A percentile compares a stretch with the other conserved stretches of the same genome.
Evolutionary conservation across 2,329 filamentous ascomycete species (phyloP).

Genomic region (Pseudocercospora musae): DNA sequence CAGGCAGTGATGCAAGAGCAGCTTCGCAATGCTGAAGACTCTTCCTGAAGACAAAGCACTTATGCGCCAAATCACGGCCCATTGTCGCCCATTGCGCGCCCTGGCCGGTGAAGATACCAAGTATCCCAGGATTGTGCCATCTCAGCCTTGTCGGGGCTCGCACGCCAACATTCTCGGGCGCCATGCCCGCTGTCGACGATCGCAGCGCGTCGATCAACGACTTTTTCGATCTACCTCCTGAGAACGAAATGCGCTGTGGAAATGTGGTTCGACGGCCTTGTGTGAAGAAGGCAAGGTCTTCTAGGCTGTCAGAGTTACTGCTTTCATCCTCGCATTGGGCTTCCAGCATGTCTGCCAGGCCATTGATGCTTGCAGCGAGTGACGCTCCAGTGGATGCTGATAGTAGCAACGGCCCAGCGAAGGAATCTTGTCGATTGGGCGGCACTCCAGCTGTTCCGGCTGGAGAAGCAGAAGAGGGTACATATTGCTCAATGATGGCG

Average conservation of each 20-base stretch:
- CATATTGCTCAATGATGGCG: conserved; percentile 23
- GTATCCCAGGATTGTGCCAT: conserved; percentile 15
- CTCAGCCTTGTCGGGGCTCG: conserved; percentile 14
- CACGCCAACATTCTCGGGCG: conserved; percentile 9
- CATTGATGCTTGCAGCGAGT: conserved; percentile 12
- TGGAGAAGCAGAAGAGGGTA: conserved; percentile 2
- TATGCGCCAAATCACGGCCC: conserved; percentile 26
- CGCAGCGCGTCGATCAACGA: conserved; percentile 9
- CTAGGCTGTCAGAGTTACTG: neutral
- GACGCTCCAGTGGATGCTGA: conserved; percentile 15
- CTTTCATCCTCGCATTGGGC: conserved; percentile 1
- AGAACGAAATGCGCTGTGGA: conserved; percentile 14
- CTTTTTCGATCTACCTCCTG: conserved; percentile 11
- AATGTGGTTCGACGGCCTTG: conserved; percentile 20
- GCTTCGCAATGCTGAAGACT: conserved; percentile 19
- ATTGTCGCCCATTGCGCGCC: conserved; percentile 35
- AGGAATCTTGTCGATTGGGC: conserved; percentile 1
- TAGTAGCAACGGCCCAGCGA: conserved; percentile 16
- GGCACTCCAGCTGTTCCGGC: neutral
- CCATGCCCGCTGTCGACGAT: neutral
- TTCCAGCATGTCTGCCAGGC: conserved; percentile 16
- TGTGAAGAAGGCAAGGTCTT: conserved; percentile 18
- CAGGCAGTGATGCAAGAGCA: conserved; percentile 12
- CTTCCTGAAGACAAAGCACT: conserved; percentile 18
- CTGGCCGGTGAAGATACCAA: conserved; percentile 37